Evolutionary conservation across 352 stramenopile genomes (phyloP).

Genomic region (Discostella stelligera): DNA sequence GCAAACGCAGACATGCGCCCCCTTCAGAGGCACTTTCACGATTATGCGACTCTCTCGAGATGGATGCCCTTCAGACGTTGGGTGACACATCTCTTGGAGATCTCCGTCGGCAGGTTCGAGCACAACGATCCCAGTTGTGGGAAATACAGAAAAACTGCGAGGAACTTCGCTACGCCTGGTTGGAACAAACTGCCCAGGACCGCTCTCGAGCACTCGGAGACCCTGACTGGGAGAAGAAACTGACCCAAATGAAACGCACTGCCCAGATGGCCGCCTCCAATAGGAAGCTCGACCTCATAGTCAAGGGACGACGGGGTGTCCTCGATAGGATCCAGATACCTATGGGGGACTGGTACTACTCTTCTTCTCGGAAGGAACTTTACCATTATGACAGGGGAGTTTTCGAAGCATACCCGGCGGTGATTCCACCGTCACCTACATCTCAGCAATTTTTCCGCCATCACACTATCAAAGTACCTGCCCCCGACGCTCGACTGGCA

Average conservation of each 20-base stretch:
- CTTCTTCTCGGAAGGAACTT: not conserved
- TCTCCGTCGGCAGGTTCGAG: too few species aligned
- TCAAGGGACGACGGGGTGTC: conserved; percentile 1
- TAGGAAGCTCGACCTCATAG: conserved; percentile 6
- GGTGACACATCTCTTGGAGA: not conserved
- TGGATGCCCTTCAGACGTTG: not conserved
- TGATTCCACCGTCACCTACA: too few species aligned
- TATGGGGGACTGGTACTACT: conserved; percentile 23
- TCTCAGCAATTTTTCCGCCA: conserved; percentile 27
- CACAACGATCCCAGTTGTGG: conserved; percentile 3
- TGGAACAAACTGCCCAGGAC: conserved; percentile 3
- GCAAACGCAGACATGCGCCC: not conserved
- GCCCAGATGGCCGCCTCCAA: conserved; percentile 1
- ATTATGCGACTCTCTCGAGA: not conserved
- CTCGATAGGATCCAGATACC: conserved; percentile 26
- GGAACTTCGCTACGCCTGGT: not conserved
- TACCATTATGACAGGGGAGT: conserved; percentile 20
- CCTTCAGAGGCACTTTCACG: not conserved
- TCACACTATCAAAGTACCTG: conserved; percentile 34
- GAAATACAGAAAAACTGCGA: conserved; percentile 13
- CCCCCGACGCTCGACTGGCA: not conserved
- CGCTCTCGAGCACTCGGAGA: not conserved
- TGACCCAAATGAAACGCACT: conserved; percentile 12
- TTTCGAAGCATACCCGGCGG: conserved; percentile 29
- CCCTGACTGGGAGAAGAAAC: conserved; percentile 13